Evolutionary conservation across 176 grass and related monocot genomes (phyloP), one percentile per base, ranked within the genome.

Genomic region (Avena atlantica): DNA sequence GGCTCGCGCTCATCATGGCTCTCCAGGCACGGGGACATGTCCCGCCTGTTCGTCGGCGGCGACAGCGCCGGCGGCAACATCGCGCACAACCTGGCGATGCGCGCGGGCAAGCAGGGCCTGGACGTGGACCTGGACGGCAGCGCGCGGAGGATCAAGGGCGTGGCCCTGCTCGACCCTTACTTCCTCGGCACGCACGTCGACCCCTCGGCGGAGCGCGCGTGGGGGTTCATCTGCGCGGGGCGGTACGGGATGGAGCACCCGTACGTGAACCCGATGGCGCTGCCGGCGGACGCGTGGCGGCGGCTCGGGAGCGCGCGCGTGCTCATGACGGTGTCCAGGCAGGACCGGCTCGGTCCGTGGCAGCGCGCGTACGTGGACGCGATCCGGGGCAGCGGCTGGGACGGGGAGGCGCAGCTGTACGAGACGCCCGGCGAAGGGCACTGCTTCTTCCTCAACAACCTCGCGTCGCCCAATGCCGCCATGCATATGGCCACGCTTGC

Each of bases 61-160:
- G 94, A 94, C 86, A 97, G 94, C 79, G 95, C 95, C 80, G 95
- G 94, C 78, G 95, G 88, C 25, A 97, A 94, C 88, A 97, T 97
- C 66, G 95, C 95, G 70, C 95, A 97, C 86, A 97, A 97, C 89
- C 84, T 97, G 2, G 90, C 90, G 5, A 90, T 97, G 83, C 90
- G 87, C 50, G 63, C 21, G 2, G 83, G 72, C 0, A 6, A 27
- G 58, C 73, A 87, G 19, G 23, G 51, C 16, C 80, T 78, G 2
- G 40, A 42, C 40, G 6, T 6, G 40, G 40, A 42, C 40, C 78
- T 60, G 2, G 21, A 64, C 67, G 40, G 57, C 62, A 45, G 12
- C 10, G 44, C 66, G 45, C 83, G n/a, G 57, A 88, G n/a, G 57
- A 88, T 94, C 81, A 77, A 15, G 64, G 90, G 88, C 63, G 50